Evolutionary conservation across 179 eudicot genomes (phyloP).

Genomic region (Beta lomatogona): DNA sequence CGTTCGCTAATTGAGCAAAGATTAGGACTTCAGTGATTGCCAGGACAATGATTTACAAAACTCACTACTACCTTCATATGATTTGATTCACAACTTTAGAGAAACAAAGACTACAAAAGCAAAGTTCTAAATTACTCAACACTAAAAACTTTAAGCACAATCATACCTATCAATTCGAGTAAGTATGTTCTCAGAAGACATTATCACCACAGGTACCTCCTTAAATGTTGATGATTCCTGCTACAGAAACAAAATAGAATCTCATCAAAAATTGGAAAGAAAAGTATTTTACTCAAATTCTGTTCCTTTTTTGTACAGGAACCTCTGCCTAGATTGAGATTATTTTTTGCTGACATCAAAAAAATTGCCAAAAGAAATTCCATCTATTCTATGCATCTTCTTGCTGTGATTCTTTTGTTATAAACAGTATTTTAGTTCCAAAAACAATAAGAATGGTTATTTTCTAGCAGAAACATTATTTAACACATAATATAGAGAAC

Average conservation of each 20-base stretch:
- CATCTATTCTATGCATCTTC: not conserved
- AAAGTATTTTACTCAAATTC: not conserved
- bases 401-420: not conserved
- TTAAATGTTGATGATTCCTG: constrained; percentile 47
- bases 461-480: too few relatives aligned
- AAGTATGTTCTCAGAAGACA: too few relatives aligned
- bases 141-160: too few relatives aligned
- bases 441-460: too few relatives aligned
- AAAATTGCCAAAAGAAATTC: not conserved
- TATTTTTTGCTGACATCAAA: not conserved
- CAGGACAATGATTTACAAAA: not conserved
- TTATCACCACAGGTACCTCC: constrained; percentile 31
- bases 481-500: too few relatives aligned
- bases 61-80: too few relatives aligned
- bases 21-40: too few relatives aligned
- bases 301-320: not conserved
- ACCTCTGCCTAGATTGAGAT: not conserved
- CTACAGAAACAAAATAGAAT: constrained; percentile 9
- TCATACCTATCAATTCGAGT: too few relatives aligned
- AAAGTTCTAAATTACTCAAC: too few relatives aligned
- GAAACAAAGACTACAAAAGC: fast-evolving
- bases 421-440: not conserved
- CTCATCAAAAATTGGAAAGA: constrained; percentile 15
- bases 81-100: too few relatives aligned
- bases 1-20: not conserved